phyloP scores from a whole-genome alignment of 805 yeast genomes.

The Starmerella floris region DNA sequence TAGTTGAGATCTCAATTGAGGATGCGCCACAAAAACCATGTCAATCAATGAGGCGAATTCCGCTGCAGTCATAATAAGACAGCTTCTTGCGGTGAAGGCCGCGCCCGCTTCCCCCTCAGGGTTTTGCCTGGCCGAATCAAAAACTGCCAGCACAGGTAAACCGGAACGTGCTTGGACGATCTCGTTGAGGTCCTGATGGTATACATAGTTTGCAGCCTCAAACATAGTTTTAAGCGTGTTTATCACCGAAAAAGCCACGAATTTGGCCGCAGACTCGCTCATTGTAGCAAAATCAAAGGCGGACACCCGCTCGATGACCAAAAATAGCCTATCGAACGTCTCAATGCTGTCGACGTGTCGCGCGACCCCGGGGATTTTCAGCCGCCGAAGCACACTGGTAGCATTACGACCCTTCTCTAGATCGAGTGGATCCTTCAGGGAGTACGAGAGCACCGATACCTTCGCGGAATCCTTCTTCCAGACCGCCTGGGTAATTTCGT shows the following conservation, averaged over 20 bases:
- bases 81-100: neutral
- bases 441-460: slow-evolving; percentile 54
- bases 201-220: slow-evolving; percentile 4
- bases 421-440: slow-evolving; percentile 30
- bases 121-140: neutral
- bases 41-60: neutral
- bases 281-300: slow-evolving; percentile 33
- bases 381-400: slow-evolving; percentile 36
- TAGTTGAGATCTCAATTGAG: neutral
- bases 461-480: slow-evolving; percentile 33
- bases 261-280: slow-evolving; percentile 4
- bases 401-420: slow-evolving; percentile 31
- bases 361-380: slow-evolving; percentile 60
- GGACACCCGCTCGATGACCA: slow-evolving; percentile 53
- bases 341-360: slow-evolving; percentile 51
- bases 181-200: neutral
- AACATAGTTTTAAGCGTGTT: slow-evolving; percentile 7
- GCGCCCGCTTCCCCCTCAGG: neutral
- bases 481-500: slow-evolving; percentile 53
- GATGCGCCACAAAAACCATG: neutral
- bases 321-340: slow-evolving; percentile 41
- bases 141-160: neutral
- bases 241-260: slow-evolving; percentile 2
- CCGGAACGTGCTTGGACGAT: neutral
- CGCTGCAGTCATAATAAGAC: neutral